A percentile compares a stretch with the other conserved stretches of the same genome.
These are phyloP conservation scores for Dothidotthia symphoricarpi DNA, from an alignment of 2,329 filamentous ascomycete genomes.

Conservation along the genomic window DNA sequence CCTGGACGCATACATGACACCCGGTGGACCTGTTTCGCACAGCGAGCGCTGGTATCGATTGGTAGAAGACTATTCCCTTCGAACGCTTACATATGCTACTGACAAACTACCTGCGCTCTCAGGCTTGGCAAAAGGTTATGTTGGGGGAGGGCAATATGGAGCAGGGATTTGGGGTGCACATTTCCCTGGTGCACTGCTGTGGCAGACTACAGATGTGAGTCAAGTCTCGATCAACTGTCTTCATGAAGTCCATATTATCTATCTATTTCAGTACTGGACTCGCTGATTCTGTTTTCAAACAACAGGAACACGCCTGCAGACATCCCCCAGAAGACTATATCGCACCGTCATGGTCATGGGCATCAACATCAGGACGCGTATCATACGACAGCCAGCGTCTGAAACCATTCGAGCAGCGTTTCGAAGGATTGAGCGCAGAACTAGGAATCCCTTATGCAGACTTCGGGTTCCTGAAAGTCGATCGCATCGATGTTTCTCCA, in stretches of 20 bases:
- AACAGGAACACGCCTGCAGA: not conserved
- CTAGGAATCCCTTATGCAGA: not conserved
- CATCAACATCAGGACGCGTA: not conserved
- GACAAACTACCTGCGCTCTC: conserved; percentile 1
- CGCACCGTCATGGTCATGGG: conserved; percentile 5
- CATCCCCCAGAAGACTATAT: not conserved
- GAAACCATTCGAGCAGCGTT: not conserved
- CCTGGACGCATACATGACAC: not conserved
- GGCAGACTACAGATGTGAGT: not conserved
- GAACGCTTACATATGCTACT: not conserved
- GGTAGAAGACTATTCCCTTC: conserved; percentile 1
- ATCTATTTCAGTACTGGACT: too few species aligned
- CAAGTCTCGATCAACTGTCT: too few species aligned
- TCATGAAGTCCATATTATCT: too few species aligned
- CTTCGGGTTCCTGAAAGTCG: not conserved
- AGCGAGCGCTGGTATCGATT: not conserved
- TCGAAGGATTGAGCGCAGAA: not conserved
- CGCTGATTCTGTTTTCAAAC: too few species aligned
- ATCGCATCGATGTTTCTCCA: not conserved
- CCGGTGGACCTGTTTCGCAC: not conserved
- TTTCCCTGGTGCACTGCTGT: not conserved
- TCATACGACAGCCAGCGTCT: conserved; percentile 1
- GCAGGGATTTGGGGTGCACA: conserved; percentile 1
- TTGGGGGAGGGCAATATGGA: not conserved
- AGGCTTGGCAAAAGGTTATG: not conserved